Percentiles rank a stretch among this genome's conserved stretches.
Conservation (phyloP, 1,284 basidiomycete genomes). For the Coniferiporia sulphurascens region DNA sequence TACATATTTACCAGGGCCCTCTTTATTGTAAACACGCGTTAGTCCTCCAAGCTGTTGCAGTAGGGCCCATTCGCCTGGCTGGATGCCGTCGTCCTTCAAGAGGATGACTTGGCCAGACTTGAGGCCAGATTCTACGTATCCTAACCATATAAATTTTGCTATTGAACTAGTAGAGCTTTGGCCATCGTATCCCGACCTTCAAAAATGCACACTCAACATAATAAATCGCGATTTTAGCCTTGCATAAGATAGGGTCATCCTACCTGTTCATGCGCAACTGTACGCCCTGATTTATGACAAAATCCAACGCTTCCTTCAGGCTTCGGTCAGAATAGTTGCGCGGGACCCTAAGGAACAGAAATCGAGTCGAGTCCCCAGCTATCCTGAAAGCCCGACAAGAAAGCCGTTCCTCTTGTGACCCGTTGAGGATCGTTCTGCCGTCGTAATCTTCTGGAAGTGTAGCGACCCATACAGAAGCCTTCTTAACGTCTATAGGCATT, state of each 20-base stretch:
- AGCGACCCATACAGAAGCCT: not conserved
- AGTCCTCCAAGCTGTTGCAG: constrained; percentile 22
- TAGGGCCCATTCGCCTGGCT: constrained; percentile 18
- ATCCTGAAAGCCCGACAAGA: constrained; percentile 4
- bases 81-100: constrained; percentile 21
- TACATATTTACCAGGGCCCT: constrained; percentile 26
- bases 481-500: not conserved
- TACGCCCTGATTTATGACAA: not conserved
- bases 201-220: no score
- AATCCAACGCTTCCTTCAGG: not conserved
- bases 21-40: constrained; percentile 18
- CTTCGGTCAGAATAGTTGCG: not conserved
- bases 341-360: constrained; percentile 5
- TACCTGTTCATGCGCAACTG: not conserved
- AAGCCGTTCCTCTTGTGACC: no score
- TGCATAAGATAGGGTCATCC: not conserved
- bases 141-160: constrained; percentile 14
- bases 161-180: not conserved
- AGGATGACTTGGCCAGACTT: constrained; percentile 22
- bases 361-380: constrained; percentile 4
- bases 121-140: constrained; percentile 25
- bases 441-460: not conserved
- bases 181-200: no score
- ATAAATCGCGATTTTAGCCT: not conserved
- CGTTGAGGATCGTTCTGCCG: not conserved